Evolutionary conservation across 768 basidiomycete species (phyloP).

Genomic region (Asterophora lycoperdoides): DNA sequence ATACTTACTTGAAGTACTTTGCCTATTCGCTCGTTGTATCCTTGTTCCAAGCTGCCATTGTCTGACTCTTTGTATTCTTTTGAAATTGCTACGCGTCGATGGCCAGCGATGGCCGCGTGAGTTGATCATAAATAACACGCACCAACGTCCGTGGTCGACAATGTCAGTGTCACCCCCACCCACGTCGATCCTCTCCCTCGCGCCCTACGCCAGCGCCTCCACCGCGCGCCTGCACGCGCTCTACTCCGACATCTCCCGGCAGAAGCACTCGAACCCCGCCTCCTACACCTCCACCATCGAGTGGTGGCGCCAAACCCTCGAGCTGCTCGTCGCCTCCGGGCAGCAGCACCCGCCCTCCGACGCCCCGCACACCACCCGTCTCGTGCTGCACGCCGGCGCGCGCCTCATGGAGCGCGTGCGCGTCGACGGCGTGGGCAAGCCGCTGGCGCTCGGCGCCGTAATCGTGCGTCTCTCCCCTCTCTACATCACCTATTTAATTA

Average conservation of each 20-base stretch:
- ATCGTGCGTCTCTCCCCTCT: slow-evolving; percentile 54
- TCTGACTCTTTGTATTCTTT: no score
- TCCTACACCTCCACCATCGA: slow-evolving; percentile 76
- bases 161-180: slow-evolving; percentile 18
- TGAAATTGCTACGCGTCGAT: no score
- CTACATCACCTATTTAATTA: not conserved
- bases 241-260: slow-evolving; percentile 83
- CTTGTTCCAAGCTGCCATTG: no score
- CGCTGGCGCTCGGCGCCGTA: slow-evolving; percentile 64
- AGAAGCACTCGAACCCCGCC: slow-evolving; percentile 80
- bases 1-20: no score
- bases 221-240: slow-evolving; percentile 66
- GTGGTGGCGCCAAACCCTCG: slow-evolving; percentile 81
- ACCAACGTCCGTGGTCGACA: not conserved
- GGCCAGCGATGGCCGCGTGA: no score
- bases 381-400: slow-evolving; percentile 56
- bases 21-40: no score
- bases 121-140: not conserved
- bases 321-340: slow-evolving; percentile 55
- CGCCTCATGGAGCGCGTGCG: slow-evolving; percentile 56
- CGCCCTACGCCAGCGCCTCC: slow-evolving; percentile 46
- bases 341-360: slow-evolving; percentile 34
- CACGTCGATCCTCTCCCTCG: slow-evolving; percentile 25
- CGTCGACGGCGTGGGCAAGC: slow-evolving; percentile 69
- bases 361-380: slow-evolving; percentile 42